Conservation (phyloP, 2,329 filamentous ascomycete genomes). For the Penicillium sp. region DNA sequence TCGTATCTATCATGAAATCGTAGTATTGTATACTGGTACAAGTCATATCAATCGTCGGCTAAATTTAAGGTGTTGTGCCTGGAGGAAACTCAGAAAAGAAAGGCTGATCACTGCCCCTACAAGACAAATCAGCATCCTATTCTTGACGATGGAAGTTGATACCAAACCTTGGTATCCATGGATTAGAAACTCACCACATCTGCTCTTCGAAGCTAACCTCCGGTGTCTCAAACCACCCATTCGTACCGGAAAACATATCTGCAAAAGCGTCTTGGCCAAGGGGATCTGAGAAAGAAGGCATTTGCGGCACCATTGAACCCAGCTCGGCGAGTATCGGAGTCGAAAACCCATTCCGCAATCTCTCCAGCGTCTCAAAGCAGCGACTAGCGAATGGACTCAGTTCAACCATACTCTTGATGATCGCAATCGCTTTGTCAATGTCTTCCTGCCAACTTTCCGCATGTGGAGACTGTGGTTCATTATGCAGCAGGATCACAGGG, state of each 20-base stretch:
- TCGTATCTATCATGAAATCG: neutral
- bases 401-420: slow-evolving; percentile 2
- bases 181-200: slow-evolving; percentile 7
- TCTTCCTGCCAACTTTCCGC: slow-evolving; percentile 2
- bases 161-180: too few relatives aligned
- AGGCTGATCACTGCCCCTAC: slow-evolving; percentile 1
- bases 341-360: neutral
- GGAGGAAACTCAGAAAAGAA: neutral
- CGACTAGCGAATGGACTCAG: slow-evolving; percentile 4
- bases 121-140: neutral
- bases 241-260: slow-evolving; percentile 1
- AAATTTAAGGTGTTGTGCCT: neutral
- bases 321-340: neutral
- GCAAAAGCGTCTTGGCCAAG: neutral
- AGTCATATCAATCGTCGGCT: neutral
- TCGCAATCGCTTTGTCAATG: slow-evolving; percentile 3
- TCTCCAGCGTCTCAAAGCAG: slow-evolving; percentile 4
- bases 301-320: neutral
- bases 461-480: neutral
- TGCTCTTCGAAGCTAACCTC: slow-evolving; percentile 5
- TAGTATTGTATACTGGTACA: neutral
- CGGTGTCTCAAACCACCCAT: slow-evolving; percentile 3
- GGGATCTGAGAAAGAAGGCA: neutral
- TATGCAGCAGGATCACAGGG: slow-evolving; percentile 2
- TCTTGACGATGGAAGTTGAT: too few relatives aligned